Evolutionary conservation across 2,329 filamentous ascomycete species (phyloP), one percentile per base, ranked within the genome.

Genomic region (Alternaria incomplexa): DNA sequence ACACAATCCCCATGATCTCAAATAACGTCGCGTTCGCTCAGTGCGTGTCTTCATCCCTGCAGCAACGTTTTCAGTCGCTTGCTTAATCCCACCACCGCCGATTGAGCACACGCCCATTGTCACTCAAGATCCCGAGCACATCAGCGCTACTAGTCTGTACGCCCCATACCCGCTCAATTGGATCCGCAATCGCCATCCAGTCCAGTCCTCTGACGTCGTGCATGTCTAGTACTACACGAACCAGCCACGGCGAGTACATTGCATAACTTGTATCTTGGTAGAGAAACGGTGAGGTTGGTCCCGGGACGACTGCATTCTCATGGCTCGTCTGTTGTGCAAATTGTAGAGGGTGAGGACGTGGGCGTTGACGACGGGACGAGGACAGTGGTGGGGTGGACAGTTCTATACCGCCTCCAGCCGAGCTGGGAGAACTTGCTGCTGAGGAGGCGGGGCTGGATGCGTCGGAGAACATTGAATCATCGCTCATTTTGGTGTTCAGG

Each of bases 141-240:
- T 77, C 76, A 2, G 73, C 77, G 65, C 73, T 77, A 23, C 70
- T 71, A 17, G 77, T 79, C 28, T 68, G 65, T 32, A 77, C 68
- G 1, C 77, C 76, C 73, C 77, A 80, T 6, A 76, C 62, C 23
- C 77, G 65, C 67, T 73, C 69, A 46, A 81, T 68, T 10, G 74
- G 72, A 54, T 76, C 76, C 6, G 76, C 74, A 50, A 81, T 79
- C n/a, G 68, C 72, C 69, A 71, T 79, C 79, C 79, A 81, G 56
- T 75, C 73, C n/a, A 79, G 65, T 0, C 75, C 68, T 5, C 74
- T 65, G 8, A 75, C 71, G 58, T 81, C 79, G 58, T 73, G 74
- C 60, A 80, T 62, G 53, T 79, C 75, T 10, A 81, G 72, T 13
- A 81, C 78, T 8, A 77, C 70, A 12, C 74, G 67, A 6, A 80